Evolutionary conservation across 768 basidiomycete species (phyloP), one percentile per base, ranked within the genome.

Genomic region (Jaapia argillacea): DNA sequence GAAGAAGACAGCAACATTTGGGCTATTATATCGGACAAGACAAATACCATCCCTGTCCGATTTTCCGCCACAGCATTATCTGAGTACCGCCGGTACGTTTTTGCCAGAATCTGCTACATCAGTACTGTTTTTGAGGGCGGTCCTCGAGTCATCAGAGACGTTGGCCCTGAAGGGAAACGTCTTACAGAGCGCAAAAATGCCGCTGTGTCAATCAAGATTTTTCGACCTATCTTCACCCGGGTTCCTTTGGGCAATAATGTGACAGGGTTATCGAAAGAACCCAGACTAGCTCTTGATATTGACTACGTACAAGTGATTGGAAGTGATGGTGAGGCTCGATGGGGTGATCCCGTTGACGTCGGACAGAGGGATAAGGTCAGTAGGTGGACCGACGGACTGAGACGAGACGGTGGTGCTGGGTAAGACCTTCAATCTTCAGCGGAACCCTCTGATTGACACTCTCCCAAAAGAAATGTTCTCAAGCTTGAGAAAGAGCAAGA

Each of bases 21-120:
- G 83, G 81, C 74, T 1, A 60, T 62, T 36, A 56, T 78, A 12
- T 83, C 81, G 1, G 84, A 87, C 57, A 77, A 72, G 52, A 47
- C 61, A 2, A 51, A 71, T 45, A 50, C 48, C 12, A 60, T 84
- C 14, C 70, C 77, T 3, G 67, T 77, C 3, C 73, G 73, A 24
- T 73, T 86, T 51, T 72, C 67, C 28, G 65, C 61, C 49, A 63
- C 71, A 4, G 80, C 81, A 1, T 58, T 77, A 12, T 52, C 55
- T 24, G 54, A 60, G 14, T 81, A 69, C 52, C 52, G 54, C 5
- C 6, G 27, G 23, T 31, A 16, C 45, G 24, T 40, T n/a, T n/a
- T n/a, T n/a, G n/a, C n/a, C n/a, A n/a, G n/a, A n/a, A n/a, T n/a
- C n/a, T n/a, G n/a, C n/a, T n/a, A n/a, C n/a, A n/a, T n/a, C n/a